Base-by-base conservation (phyloP, 257 asterid genomes). In the Buddleja alternifolia region DNA sequence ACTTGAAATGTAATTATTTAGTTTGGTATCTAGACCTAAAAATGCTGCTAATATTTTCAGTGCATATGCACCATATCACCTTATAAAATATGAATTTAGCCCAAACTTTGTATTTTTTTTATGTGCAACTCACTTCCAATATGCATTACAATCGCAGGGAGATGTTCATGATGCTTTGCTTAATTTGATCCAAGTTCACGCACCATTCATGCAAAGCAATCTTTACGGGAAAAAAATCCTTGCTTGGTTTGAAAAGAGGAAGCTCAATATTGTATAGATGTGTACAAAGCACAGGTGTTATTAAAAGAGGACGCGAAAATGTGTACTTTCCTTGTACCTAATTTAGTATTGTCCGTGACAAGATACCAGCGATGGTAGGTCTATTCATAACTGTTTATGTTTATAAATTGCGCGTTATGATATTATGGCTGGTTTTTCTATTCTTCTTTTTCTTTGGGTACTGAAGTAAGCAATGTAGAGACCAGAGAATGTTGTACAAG, bases 171-270 rank as follows among this genome's bases (percentile, higher is more conserved):
- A 41, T 0, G 77, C 74, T 32, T 70, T 88, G 56, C 39, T 56
- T 36, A 56, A 63, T 0, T 67, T 86, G 15, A 79, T 91, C 73
- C 55, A 4, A 14, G 45, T 3, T 14, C 78, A 86, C 36, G 67
- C 75, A 24, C 20, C 69, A 48, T 82, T 84, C 16, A 88, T 91
- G 88, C 86, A 76, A 55, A 77, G 77, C 83, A 85, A 83, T 72
- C 71, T 80, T 2, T 90, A 77, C 3, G 97, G 96, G 53, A 84
- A 74, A 63, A 90, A 83, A 85, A 78, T 90, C 58, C 88, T 86
- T 58, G 82, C 73, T 37, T 74, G 82, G 77, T 61, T 83, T 21
- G 88, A 71, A 10, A 83, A 83, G 75, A 77, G 48, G 71, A 71
- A 14, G 70, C 63, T 39, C 54, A 70, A 66, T 6, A 47, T 8